phyloP scores from a whole-genome alignment of 176 grass and related monocot species.

The Carex kokanica region DNA sequence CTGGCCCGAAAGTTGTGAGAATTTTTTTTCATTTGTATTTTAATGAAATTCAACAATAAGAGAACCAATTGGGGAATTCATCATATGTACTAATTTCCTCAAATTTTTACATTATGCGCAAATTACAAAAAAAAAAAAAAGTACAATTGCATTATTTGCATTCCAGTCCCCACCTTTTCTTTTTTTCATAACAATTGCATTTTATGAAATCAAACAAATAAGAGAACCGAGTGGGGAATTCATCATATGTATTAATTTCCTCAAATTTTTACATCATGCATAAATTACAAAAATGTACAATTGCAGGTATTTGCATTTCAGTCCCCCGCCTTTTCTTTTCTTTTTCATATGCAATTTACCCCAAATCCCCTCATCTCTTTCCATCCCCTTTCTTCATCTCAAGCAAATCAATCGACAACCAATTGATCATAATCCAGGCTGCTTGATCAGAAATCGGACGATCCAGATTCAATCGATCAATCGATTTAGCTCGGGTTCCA shows the following conservation, averaged over 20 bases:
- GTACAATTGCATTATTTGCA: conserved; percentile 3
- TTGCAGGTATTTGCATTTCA: neutral
- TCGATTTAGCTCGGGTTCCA: conserved; percentile 33
- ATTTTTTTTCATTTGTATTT: neutral
- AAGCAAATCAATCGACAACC: neutral
- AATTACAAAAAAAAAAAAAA: too few species aligned
- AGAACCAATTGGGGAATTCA: too few species aligned
- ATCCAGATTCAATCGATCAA: neutral
- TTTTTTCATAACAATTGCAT: neutral
- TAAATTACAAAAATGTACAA: too few species aligned
- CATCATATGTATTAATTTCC: too few species aligned
- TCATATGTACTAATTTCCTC: too few species aligned
- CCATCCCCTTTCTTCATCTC: neutral
- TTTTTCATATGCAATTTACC: neutral
- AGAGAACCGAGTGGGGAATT: too few species aligned
- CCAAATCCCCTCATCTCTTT: neutral
- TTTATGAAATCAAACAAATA: neutral
- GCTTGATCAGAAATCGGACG: neutral
- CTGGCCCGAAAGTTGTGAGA: too few species aligned
- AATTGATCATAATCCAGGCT: neutral
- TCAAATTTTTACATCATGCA: neutral
- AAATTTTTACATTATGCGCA: too few species aligned
- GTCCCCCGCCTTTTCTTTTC: neutral
- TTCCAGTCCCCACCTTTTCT: neutral
- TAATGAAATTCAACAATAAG: neutral